Conservation (phyloP, 2,329 filamentous ascomycete species). For the Elsinoe ampelina region DNA sequence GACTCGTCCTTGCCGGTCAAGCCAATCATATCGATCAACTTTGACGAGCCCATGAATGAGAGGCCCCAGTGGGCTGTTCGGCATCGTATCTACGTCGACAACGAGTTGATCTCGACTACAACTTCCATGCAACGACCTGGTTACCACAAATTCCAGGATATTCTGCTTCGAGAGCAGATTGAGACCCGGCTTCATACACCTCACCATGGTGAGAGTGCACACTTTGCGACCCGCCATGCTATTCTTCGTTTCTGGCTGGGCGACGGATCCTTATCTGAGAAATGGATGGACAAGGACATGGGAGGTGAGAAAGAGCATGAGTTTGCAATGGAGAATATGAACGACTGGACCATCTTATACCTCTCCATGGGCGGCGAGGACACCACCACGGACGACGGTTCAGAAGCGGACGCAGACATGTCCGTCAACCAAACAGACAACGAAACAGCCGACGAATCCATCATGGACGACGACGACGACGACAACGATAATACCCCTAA, state of each 20-base stretch:
- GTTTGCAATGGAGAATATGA: conserved; percentile 14
- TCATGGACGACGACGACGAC: conserved; percentile 6
- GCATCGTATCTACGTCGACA: conserved; percentile 12
- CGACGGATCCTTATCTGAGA: conserved; percentile 6
- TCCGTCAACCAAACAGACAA: conserved; percentile 12
- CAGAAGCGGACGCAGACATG: conserved; percentile 12
- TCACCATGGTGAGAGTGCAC: conserved; percentile 5
- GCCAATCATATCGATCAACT: neutral
- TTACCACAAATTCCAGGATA: conserved; percentile 13
- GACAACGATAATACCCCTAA: neutral
- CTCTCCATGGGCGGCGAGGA: conserved; percentile 12
- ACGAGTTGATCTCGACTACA: conserved; percentile 10
- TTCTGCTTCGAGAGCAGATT: conserved; percentile 12
- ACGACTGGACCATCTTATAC: conserved; percentile 12
- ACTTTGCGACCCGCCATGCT: conserved; percentile 12
- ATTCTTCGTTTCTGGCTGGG: conserved; percentile 11
- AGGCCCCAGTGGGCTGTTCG: conserved; percentile 5
- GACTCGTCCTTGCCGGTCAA: neutral
- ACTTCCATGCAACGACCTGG: conserved; percentile 11
- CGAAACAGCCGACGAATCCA: conserved; percentile 8
- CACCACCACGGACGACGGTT: neutral
- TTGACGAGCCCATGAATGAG: conserved; percentile 2
- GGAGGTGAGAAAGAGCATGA: conserved; percentile 13
- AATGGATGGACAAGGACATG: conserved; percentile 14
- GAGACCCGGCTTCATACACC: conserved; percentile 8